Base-by-base conservation (phyloP, 176 grass and related monocot genomes). In the Zoysia japonica region DNA sequence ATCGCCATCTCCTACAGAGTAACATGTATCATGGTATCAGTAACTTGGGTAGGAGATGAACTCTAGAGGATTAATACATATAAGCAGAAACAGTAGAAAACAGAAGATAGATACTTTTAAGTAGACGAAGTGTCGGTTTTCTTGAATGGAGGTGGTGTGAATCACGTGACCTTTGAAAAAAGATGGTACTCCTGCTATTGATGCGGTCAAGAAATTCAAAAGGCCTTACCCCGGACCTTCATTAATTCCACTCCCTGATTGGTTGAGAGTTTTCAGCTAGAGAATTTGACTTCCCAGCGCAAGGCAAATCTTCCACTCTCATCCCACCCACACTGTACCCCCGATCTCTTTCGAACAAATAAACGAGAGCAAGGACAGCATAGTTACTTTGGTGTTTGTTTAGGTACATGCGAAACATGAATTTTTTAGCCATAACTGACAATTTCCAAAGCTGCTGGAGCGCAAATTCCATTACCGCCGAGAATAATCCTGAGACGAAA, bases 1-100 rank as follows among this genome's bases (percentile, higher is more conserved):
- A 61, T 81, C 5, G 87, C 87, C 87, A 89, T 89, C 28, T 70
- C 76, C 70, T 76, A 28, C 39, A 0, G 3, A 65, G 0, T 49
- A 61, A 0, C 44, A 28, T 2, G 60, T 6, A 9, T 2, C 28
- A 60, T 16, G 1, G 60, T 6, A 9, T 2, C 28, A 60, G 40
- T 65, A 16, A 60, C 13, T 46, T 1, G 0, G 0, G 36, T 72
- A 10, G 28, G n/a, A 40, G 59, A 48, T 53, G 37, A 55, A 55
- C 7, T 68, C 56, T 10, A 65, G 19, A 53, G 3, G 64, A 72
- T 47, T 1, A 2, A 72, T 3, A n/a, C 9, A 4, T 61, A 36
- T 11, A 61, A 61, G 19, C 9, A 11, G 59, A 61, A 36, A 61
- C 7, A 11, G 19, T 7, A n/a, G 16, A 56, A 56, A 17, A n/a